Evolutionary conservation across 2,329 filamentous ascomycete genomes (phyloP), one percentile per base, ranked within the genome.

Genomic region (Exutisphaerella laricina): DNA sequence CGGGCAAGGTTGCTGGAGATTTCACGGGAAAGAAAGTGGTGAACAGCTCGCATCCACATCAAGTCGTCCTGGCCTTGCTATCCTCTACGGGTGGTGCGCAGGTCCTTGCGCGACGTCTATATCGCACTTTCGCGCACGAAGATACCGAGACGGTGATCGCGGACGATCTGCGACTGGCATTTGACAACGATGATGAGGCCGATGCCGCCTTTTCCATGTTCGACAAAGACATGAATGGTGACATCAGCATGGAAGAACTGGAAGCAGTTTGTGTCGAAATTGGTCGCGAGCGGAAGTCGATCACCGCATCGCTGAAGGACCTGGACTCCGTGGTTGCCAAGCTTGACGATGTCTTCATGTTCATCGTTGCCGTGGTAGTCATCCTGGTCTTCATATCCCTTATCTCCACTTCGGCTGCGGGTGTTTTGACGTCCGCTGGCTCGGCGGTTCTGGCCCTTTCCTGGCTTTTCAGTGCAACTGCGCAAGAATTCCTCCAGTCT

Each of bases 141-240:
- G 85, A 79, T 2, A 79, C 78, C 9, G 85, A 94, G 13, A 87
- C 84, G 0, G 82, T 96, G 4, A 76, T 80, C 14, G 74, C 82
- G 0, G 86, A 88, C 6, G 89, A 96, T 58, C 67, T 97, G 41
- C 82, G 80, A 49, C 70, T 76, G 8, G 88, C 86, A 1, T 96
- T 95, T 56, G 77, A 84, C 7, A 85, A 82, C 17, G 76, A 83
- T 13, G 89, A 96, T 10, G 90, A 96, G 60, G 87, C 88, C 0
- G 84, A 92, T 41, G 85, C 85, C 2, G 89, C 89, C 0, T 96
- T 97, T 58, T 73, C 75, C 55, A 89, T 96, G 72, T 96, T 96
- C 55, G 90, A 97, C 68, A 94, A 92, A 61, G 90, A 97, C 58
- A 79, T 96, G 70, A 97, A 97, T 51, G 90, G 89, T 3, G 90